Conservation (phyloP, 2,329 filamentous ascomycete genomes). For the Fusarium sp. region DNA sequence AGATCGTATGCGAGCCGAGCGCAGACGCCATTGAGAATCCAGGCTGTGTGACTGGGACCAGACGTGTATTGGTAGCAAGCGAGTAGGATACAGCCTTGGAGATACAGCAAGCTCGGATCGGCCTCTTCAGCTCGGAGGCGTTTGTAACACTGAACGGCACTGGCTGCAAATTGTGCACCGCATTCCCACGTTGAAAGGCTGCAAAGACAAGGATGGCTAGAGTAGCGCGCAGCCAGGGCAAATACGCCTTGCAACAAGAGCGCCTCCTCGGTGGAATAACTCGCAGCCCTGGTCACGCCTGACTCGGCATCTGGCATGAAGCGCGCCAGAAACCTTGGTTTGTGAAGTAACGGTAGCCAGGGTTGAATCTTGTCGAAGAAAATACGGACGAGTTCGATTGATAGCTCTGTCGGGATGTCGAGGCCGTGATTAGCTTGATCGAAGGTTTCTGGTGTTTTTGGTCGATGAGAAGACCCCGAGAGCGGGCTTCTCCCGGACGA, state of each 20-base stretch:
- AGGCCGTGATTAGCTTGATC: too few relatives aligned
- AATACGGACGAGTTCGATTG: not conserved
- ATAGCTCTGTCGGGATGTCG: not conserved
- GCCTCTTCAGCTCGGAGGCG: not conserved
- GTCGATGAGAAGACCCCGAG: too few relatives aligned
- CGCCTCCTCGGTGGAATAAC: not conserved
- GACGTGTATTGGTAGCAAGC: not conserved
- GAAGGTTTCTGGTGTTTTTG: too few relatives aligned
- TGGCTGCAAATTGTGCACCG: not conserved
- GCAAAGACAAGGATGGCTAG: not conserved
- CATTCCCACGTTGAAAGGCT: not conserved
- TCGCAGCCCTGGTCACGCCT: not conserved
- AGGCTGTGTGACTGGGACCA: not conserved
- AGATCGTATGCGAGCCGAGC: constrained; percentile 5
- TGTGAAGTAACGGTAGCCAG: constrained; percentile 6
- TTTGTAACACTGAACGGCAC: not conserved
- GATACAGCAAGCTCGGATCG: not conserved
- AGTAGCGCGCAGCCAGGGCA: not conserved
- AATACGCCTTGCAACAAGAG: not conserved
- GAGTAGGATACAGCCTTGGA: constrained; percentile 7
- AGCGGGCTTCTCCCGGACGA: too few relatives aligned
- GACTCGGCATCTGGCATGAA: not conserved
- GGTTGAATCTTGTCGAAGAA: constrained; percentile 9
- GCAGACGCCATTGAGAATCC: constrained; percentile 6
- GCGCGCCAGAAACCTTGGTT: not conserved